These are phyloP conservation scores for Spathaspora passalidarum DNA, from an alignment of 805 yeast species.

Conservation along the genomic window DNA sequence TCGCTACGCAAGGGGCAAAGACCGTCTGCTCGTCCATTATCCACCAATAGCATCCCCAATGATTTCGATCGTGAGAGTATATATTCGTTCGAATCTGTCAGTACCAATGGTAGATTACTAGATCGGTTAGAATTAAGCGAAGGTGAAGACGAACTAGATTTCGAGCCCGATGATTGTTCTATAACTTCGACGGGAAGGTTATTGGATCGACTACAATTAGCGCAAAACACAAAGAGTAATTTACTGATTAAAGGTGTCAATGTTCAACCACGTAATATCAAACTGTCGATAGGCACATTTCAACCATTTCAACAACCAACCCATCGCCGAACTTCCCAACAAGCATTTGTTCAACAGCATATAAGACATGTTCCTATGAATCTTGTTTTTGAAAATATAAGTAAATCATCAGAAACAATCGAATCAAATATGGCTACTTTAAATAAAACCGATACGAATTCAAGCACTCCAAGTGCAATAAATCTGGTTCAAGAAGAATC, in stretches of 20 bases:
- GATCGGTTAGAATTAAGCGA: conserved; percentile 35
- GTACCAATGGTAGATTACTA: conserved; percentile 40
- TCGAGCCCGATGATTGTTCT: conserved; percentile 12
- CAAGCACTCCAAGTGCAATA: too few relatives aligned
- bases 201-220: conserved; percentile 26
- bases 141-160: conserved; percentile 17
- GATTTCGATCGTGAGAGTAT: conserved; percentile 30
- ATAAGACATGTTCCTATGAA: conserved; percentile 17
- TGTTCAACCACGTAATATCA: not conserved
- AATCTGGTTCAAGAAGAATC: not conserved
- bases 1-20: not conserved
- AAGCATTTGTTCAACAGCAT: conserved; percentile 1
- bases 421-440: conserved; percentile 19
- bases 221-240: conserved; percentile 10
- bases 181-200: conserved; percentile 27
- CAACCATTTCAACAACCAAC: conserved; percentile 1
- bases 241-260: not conserved
- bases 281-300: not conserved
- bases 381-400: conserved; percentile 19
- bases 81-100: conserved; percentile 43
- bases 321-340: not conserved
- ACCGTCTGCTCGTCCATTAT: not conserved
- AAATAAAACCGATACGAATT: conserved; percentile 1
- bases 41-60: not conserved
- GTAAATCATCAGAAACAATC: conserved; percentile 23